These are phyloP conservation scores for Ustilago crameri DNA, from an alignment of 1,284 basidiomycete species.

Conservation along the genomic window DNA sequence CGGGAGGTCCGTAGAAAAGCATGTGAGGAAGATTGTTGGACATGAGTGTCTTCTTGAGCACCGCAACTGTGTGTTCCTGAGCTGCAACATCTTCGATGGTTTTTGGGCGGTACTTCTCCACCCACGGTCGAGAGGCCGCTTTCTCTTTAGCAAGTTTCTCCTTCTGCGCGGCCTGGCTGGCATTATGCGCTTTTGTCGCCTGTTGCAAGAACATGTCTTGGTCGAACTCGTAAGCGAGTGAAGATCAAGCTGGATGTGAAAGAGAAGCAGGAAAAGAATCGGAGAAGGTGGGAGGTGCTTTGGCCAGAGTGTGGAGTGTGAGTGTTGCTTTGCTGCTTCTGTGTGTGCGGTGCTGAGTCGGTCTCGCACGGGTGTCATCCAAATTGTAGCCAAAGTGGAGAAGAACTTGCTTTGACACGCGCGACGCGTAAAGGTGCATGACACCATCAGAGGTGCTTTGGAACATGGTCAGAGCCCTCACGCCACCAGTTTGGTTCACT, in stretches of 20 bases:
- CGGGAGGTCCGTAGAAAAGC: slow-evolving; percentile 99
- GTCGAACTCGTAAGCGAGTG: neutral
- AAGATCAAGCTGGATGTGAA: neutral
- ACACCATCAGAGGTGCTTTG: too few relatives aligned
- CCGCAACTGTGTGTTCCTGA: slow-evolving; percentile 94
- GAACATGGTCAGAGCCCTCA: neutral
- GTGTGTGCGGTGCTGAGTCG: neutral
- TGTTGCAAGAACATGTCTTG: slow-evolving; percentile 45
- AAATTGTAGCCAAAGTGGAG: slow-evolving; percentile 10
- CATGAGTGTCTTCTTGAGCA: slow-evolving; percentile 87
- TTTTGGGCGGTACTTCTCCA: slow-evolving; percentile 98
- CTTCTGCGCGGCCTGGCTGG: slow-evolving; percentile 36
- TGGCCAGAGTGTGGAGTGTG: neutral
- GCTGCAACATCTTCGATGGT: slow-evolving; percentile 97
- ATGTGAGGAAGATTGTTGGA: slow-evolving; percentile 98
- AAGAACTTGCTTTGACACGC: slow-evolving; percentile 1
- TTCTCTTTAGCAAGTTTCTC: slow-evolving; percentile 43
- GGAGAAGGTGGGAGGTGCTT: neutral
- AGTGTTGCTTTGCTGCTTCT: slow-evolving; percentile 8
- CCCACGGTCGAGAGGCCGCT: slow-evolving; percentile 84
- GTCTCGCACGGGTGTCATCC: slow-evolving; percentile 30
- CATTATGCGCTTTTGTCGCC: slow-evolving; percentile 36
- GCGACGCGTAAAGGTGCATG: slow-evolving; percentile 51
- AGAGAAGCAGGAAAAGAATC: neutral
- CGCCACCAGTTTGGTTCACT: too few relatives aligned